Evolutionary conservation across 768 basidiomycete species (phyloP).

Genomic region (Leccinum longicurvipes): DNA sequence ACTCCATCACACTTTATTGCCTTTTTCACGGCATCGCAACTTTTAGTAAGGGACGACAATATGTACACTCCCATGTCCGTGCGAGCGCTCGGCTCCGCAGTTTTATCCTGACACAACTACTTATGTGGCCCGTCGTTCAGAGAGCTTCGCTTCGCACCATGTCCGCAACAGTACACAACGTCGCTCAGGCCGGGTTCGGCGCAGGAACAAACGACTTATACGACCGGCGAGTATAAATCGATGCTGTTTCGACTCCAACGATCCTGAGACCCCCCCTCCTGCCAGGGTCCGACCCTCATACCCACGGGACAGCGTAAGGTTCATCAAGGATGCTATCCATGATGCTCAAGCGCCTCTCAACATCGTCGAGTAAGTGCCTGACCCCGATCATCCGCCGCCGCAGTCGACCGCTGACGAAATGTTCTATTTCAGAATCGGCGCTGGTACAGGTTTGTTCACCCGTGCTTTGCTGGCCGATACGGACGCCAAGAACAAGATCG

Average conservation of each 20-base stretch:
- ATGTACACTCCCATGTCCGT: neutral
- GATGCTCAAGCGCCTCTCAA: conserved; percentile 43
- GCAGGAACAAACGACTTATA: conserved; percentile 82
- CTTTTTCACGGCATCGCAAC: too few species aligned
- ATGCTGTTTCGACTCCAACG: neutral
- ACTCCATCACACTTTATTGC: too few species aligned
- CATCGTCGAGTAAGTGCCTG: conserved; percentile 59
- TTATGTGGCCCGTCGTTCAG: too few species aligned
- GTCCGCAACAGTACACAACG: conserved; percentile 47
- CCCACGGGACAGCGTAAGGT: conserved; percentile 55
- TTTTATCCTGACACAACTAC: neutral
- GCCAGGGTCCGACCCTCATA: conserved; percentile 80
- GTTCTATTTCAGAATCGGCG: conserved; percentile 56
- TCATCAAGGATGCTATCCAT: conserved; percentile 51
- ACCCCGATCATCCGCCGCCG: conserved; percentile 1
- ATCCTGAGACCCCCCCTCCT: neutral
- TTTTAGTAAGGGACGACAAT: neutral
- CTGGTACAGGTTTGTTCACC: conserved; percentile 89
- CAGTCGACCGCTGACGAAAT: neutral
- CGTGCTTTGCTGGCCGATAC: conserved; percentile 70
- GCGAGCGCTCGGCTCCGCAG: conserved; percentile 2
- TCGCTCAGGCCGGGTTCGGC: conserved; percentile 76
- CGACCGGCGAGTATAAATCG: conserved; percentile 48
- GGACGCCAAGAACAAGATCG: conserved; percentile 49
- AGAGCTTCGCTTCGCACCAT: conserved; percentile 15